Base-by-base conservation (phyloP, 345 rosid genomes). In the Ceriops zippeliana region DNA sequence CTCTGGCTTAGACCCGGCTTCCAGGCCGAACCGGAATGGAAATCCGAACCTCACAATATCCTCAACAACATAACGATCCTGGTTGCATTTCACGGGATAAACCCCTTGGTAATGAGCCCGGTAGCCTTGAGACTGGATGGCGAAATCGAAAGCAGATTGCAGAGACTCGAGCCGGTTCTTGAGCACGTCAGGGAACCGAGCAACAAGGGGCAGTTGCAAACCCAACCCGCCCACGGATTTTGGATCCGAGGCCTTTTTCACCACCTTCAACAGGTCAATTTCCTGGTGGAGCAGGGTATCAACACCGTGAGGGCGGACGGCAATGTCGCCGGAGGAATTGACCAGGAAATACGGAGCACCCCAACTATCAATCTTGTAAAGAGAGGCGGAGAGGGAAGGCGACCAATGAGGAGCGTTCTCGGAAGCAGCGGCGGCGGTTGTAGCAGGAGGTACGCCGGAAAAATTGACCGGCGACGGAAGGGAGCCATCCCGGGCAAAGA, bases 1-100 rank as follows among this genome's bases (percentile, higher is more conserved):
- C 85, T 93, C 96, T n/a, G 96, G 98, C 35, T 93, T 93, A 2
- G 97, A 93, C 67, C 97, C 98, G 51, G 98, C 96, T 61, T 93
- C 97, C 24, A 93, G 70, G 16, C 98, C 98, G 72, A 93, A 93
- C 30, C 96, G 85, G 75, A 87, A 91, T 3, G 75, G 51, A 5
- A 83, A 83, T 5, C 97, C 98, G 66, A 91, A 89, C 63, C 62
- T 78, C 52, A 93, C 97, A 15, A 93, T 86, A 72, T 93, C 98
- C 38, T 91, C 96, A 9, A 93, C 87, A 4, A 93, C 86, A 65
- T 86, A 93, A 21, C 96, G 84, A 77, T 93, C 95, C 65, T 93
- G 98, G 78, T 93, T 93, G 66, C 98, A 93, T 82, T 93, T 93
- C 70, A 93, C 98, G 2, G 97, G 97, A 62, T 83, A 93, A 21